Evolutionary conservation across 1,284 basidiomycete genomes (phyloP).

Genomic region (Vanrija humicola): DNA sequence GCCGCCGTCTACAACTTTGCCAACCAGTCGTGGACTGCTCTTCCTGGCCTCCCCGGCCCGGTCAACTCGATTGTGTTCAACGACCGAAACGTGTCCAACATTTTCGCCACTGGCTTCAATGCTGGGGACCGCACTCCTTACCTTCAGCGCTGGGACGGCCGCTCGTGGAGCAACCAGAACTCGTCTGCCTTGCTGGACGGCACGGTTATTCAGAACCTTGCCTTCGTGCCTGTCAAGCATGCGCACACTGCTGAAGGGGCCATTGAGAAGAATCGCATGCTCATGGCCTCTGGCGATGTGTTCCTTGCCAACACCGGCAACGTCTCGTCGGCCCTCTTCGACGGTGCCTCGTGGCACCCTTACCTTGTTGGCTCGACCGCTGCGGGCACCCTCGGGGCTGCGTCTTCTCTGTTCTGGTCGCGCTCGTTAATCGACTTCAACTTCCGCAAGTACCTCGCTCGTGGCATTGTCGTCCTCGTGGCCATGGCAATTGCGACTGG

Average conservation of each 20-base stretch:
- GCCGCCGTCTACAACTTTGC: conserved; percentile 66
- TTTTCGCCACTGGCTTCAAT: conserved; percentile 84
- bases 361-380: conserved; percentile 70
- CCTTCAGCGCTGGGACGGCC: conserved; percentile 76
- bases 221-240: conserved; percentile 81
- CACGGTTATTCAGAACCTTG: conserved; percentile 65
- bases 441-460: conserved; percentile 71
- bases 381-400: conserved; percentile 65
- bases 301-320: conserved; percentile 66
- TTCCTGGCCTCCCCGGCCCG: conserved; percentile 72
- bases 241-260: conserved; percentile 55
- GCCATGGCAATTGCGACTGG: conserved; percentile 95
- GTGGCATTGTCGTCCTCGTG: conserved; percentile 90
- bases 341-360: conserved; percentile 77
- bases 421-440: conserved; percentile 69
- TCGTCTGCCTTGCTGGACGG: conserved; percentile 42
- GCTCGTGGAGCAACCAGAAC: conserved; percentile 66
- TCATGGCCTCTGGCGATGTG: conserved; percentile 81
- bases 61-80: conserved; percentile 85
- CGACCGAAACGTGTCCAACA: conserved; percentile 69
- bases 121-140: conserved; percentile 63
- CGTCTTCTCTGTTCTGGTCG: conserved; percentile 78
- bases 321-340: conserved; percentile 79
- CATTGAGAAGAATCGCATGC: conserved; percentile 78
- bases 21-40: conserved; percentile 62